Percentiles rank a stretch among this genome's conserved stretches.
These are phyloP conservation scores for Botrytis galanthina DNA, from an alignment of 2,329 filamentous ascomycete genomes.

Conservation along the genomic window DNA sequence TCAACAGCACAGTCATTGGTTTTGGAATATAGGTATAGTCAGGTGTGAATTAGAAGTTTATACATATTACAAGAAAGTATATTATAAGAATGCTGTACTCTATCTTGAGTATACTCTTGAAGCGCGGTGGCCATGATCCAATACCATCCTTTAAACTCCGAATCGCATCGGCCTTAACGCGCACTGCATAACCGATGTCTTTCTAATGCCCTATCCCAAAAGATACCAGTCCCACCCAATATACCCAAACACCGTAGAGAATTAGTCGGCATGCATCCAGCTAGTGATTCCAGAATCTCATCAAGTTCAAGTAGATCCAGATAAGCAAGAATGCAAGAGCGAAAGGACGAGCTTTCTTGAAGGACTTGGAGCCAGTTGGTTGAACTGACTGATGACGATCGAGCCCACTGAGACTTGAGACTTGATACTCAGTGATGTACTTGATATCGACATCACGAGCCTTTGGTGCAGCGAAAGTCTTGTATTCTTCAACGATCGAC, in stretches of 20 bases:
- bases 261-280: not conserved
- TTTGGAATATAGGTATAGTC: not conserved
- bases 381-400: conserved; percentile 29
- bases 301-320: conserved; percentile 22
- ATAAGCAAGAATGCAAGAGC: conserved; percentile 24
- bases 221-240: conserved; percentile 3
- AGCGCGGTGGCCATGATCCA: conserved; percentile 19
- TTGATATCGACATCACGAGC: conserved; percentile 57
- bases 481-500: conserved; percentile 70
- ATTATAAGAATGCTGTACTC: conserved; percentile 14
- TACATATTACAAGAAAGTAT: conserved; percentile 6
- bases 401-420: conserved; percentile 42
- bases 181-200: conserved; percentile 34
- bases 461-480: conserved; percentile 60
- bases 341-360: conserved; percentile 23
- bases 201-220: conserved; percentile 19
- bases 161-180: conserved; percentile 26
- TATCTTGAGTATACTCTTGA: not conserved
- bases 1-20: not conserved
- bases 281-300: conserved; percentile 12
- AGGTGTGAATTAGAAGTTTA: conserved; percentile 2
- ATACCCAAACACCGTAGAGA: conserved; percentile 12
- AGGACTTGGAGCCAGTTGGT: not conserved
- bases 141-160: conserved; percentile 23
- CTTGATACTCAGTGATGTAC: conserved; percentile 54